phyloP scores from a whole-genome alignment of 495 filamentous ascomycete species.

The Daldinia bambusicola region DNA sequence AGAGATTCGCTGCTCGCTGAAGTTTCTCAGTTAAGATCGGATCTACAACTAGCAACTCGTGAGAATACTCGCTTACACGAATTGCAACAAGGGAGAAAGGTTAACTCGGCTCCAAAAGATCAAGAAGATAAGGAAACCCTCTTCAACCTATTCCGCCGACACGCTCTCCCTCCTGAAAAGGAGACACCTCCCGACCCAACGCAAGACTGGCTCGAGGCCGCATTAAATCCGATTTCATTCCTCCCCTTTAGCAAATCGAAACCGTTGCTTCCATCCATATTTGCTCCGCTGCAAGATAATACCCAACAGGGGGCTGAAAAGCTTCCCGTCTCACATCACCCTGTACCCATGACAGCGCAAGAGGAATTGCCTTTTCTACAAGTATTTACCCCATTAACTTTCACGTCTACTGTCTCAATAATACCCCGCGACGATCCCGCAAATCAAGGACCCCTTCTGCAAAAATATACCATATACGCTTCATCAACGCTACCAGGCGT shows the following conservation, averaged over 20 bases:
- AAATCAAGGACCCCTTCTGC: slow-evolving; percentile 48
- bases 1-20: slow-evolving; percentile 53
- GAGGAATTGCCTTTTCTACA: slow-evolving; percentile 68
- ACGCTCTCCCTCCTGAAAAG: slow-evolving; percentile 50
- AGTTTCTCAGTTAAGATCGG: slow-evolving; percentile 51
- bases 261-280: slow-evolving; percentile 17
- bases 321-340: slow-evolving; percentile 61
- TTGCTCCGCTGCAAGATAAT: slow-evolving; percentile 15
- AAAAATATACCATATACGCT: slow-evolving; percentile 55
- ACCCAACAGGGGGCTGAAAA: slow-evolving; percentile 34
- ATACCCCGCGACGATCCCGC: slow-evolving; percentile 44
- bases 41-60: slow-evolving; percentile 48
- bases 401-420: slow-evolving; percentile 59
- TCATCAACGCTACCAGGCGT: slow-evolving; percentile 52
- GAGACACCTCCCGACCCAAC: slow-evolving; percentile 41
- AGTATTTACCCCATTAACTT: slow-evolving; percentile 65
- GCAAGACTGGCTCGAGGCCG: slow-evolving; percentile 51
- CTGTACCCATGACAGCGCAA: slow-evolving; percentile 58
- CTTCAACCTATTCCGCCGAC: slow-evolving; percentile 52
- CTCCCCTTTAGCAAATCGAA: slow-evolving; percentile 59
- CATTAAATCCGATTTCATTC: slow-evolving; percentile 59
- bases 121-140: slow-evolving; percentile 49
- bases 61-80: slow-evolving; percentile 56
- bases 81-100: slow-evolving; percentile 33
- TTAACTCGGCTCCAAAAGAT: slow-evolving; percentile 14